Evolutionary conservation across 805 yeast species (phyloP).

Genomic region (Cyberlindnera euphorbiae): DNA sequence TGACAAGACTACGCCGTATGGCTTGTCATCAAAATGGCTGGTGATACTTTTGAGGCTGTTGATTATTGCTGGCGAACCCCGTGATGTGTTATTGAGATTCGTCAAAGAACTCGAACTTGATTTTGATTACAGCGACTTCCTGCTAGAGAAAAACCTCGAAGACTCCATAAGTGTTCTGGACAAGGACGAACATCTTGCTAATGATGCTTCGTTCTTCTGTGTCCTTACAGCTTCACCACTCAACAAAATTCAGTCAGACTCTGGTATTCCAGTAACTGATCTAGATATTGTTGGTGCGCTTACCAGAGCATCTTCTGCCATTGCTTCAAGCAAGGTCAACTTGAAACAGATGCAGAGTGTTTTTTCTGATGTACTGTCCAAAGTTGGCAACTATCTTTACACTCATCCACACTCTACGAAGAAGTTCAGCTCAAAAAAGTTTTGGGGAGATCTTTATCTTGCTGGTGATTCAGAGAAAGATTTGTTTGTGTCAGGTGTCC

Average conservation of each 20-base stretch:
- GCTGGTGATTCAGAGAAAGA: conserved; percentile 20
- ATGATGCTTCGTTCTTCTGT: conserved; percentile 30
- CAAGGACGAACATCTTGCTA: conserved; percentile 14
- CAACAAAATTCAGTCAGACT: conserved; percentile 22
- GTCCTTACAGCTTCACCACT: conserved; percentile 30
- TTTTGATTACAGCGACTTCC: conserved; percentile 20
- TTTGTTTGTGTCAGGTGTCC: conserved; percentile 27
- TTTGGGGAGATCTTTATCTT: conserved; percentile 27
- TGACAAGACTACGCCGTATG: conserved; percentile 26
- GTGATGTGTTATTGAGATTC: conserved; percentile 8
- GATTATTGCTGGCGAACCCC: conserved; percentile 56
- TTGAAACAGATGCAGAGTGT: conserved; percentile 24
- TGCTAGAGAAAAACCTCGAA: conserved; percentile 17
- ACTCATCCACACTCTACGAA: conserved; percentile 14
- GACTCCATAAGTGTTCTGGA: conserved; percentile 8
- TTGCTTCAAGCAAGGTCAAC: conserved; percentile 22
- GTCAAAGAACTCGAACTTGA: conserved; percentile 14
- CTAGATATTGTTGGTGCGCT: conserved; percentile 46
- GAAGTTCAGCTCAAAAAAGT: conserved; percentile 21
- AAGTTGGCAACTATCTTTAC: conserved; percentile 38
- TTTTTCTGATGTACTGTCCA: conserved; percentile 36
- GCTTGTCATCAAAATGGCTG: conserved; percentile 43
- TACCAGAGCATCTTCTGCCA: conserved; percentile 32
- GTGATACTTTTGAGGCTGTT: conserved; percentile 42
- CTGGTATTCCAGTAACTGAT: conserved; percentile 39